Percentiles rank a stretch among this genome's conserved stretches.
phyloP scores from a whole-genome alignment of 139 green algal species.

The Auxenochlorella pyrenoidosa region DNA sequence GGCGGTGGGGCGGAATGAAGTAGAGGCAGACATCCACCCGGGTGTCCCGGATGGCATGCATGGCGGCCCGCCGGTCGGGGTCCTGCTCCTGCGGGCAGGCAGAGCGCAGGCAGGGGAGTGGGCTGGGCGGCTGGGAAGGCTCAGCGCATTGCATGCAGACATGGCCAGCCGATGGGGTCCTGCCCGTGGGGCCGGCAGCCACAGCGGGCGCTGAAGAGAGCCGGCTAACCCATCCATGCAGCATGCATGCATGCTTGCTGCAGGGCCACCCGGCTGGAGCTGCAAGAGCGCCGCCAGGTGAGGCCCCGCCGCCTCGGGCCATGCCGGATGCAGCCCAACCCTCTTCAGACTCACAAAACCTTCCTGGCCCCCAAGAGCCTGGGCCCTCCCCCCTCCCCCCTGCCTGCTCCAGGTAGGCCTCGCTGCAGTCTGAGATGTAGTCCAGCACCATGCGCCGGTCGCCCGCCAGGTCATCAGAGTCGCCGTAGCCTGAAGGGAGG shows the following conservation, averaged over 20 bases:
- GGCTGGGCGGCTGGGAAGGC: not conserved
- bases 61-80: constrained; percentile 1
- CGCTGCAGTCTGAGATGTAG: constrained; percentile 9
- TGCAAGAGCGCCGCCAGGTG: too few species aligned
- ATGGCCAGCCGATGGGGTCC: too few species aligned
- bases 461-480: constrained; percentile 22
- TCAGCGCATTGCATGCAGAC: not conserved
- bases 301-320: too few species aligned
- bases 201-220: too few species aligned
- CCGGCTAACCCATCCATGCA: too few species aligned
- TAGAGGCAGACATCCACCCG: constrained; percentile 62
- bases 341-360: too few species aligned
- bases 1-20: constrained; percentile 62
- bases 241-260: too few species aligned
- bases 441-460: constrained; percentile 33
- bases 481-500: constrained; percentile 28
- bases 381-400: too few species aligned
- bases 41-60: constrained; percentile 36
- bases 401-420: constrained; percentile 25
- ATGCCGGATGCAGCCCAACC: too few species aligned
- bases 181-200: too few species aligned
- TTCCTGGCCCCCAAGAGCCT: too few species aligned
- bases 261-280: too few species aligned
- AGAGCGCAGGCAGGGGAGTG: not conserved
- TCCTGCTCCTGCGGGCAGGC: constrained; percentile 20